phyloP scores from a whole-genome alignment of 2,329 filamentous ascomycete genomes.

The Hirsutella minnesotensis region DNA sequence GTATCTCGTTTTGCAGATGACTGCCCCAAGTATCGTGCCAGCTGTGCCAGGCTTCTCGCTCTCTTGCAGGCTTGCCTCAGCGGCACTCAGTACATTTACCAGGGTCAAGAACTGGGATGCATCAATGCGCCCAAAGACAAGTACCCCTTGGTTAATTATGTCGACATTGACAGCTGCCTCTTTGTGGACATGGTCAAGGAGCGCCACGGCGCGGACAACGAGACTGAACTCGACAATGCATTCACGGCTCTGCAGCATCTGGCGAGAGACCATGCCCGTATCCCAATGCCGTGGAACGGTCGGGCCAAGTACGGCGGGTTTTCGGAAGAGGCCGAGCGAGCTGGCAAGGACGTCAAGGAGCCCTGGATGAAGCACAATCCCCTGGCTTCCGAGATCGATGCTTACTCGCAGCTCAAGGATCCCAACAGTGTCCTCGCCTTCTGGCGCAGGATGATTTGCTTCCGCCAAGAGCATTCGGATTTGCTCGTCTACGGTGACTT shows the following conservation, averaged over 20 bases:
- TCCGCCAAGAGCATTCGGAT: slow-evolving; percentile 19
- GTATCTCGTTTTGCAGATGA: slow-evolving; percentile 43
- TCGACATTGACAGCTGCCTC: slow-evolving; percentile 36
- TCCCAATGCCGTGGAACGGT: slow-evolving; percentile 53
- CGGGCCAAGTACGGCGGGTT: slow-evolving; percentile 19
- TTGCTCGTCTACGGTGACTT: slow-evolving; percentile 23
- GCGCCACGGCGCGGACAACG: slow-evolving; percentile 14
- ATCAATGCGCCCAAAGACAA: slow-evolving; percentile 46
- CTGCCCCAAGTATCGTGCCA: slow-evolving; percentile 30
- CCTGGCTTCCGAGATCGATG: slow-evolving; percentile 35
- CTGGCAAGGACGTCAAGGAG: slow-evolving; percentile 13
- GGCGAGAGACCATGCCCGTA: slow-evolving; percentile 50
- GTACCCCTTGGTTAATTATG: slow-evolving; percentile 44
- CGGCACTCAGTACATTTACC: slow-evolving; percentile 55
- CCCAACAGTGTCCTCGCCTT: slow-evolving; percentile 20
- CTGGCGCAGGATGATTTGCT: slow-evolving; percentile 18
- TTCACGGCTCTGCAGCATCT: slow-evolving; percentile 19
- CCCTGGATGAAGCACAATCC: slow-evolving; percentile 23
- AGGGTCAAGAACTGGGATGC: slow-evolving; percentile 56
- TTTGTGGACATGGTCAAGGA: slow-evolving; percentile 20
- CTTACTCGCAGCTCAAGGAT: slow-evolving; percentile 36
- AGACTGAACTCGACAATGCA: slow-evolving; percentile 22
- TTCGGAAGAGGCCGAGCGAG: slow-evolving; percentile 22
- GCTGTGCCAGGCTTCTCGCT: slow-evolving; percentile 47
- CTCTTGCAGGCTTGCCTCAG: slow-evolving; percentile 38